Percentiles rank a stretch among this genome's conserved stretches.
Conservation (phyloP, 2,329 filamentous ascomycete species). For the Colletotrichum sp. region DNA sequence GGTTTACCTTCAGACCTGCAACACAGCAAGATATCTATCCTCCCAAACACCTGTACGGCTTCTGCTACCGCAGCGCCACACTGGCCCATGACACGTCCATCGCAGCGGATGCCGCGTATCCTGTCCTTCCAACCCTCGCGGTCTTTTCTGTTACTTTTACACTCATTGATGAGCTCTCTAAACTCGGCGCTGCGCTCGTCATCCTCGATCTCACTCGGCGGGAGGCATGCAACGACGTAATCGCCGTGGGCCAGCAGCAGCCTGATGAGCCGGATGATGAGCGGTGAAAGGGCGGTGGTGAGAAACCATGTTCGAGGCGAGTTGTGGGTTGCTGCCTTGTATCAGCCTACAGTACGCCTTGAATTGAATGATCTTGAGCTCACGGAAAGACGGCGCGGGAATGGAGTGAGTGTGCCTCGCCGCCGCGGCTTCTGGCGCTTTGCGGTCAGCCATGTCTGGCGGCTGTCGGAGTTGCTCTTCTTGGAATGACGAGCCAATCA, state of each 20-base stretch:
- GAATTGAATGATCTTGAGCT: slow-evolving; percentile 36
- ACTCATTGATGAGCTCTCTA: slow-evolving; percentile 76
- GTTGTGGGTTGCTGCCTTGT: slow-evolving; percentile 64
- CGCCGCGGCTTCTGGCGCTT: slow-evolving; percentile 14
- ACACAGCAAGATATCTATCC: slow-evolving; percentile 88
- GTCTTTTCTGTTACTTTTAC: slow-evolving; percentile 65
- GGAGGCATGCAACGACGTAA: slow-evolving; percentile 84
- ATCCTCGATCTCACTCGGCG: slow-evolving; percentile 79
- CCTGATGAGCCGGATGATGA: slow-evolving; percentile 82
- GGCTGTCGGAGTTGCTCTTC: neutral
- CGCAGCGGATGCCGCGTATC: slow-evolving; percentile 69
- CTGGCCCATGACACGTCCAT: slow-evolving; percentile 68
- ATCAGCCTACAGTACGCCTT: slow-evolving; percentile 22
- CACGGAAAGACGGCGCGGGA: slow-evolving; percentile 59
- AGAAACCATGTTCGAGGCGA: slow-evolving; percentile 92
- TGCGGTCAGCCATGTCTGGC: slow-evolving; percentile 21
- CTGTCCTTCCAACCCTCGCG: slow-evolving; percentile 82
- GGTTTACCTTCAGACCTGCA: slow-evolving; percentile 82
- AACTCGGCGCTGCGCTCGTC: slow-evolving; percentile 80
- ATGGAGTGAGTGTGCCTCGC: slow-evolving; percentile 35
- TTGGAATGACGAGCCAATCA: neutral
- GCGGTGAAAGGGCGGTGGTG: slow-evolving; percentile 83
- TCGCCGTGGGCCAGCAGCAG: slow-evolving; percentile 90
- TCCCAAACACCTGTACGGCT: slow-evolving; percentile 82
- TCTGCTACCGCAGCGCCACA: slow-evolving; percentile 89